These are phyloP conservation scores for Diaporthe amygdali DNA, from an alignment of 2,329 filamentous ascomycete species.

Conservation along the genomic window DNA sequence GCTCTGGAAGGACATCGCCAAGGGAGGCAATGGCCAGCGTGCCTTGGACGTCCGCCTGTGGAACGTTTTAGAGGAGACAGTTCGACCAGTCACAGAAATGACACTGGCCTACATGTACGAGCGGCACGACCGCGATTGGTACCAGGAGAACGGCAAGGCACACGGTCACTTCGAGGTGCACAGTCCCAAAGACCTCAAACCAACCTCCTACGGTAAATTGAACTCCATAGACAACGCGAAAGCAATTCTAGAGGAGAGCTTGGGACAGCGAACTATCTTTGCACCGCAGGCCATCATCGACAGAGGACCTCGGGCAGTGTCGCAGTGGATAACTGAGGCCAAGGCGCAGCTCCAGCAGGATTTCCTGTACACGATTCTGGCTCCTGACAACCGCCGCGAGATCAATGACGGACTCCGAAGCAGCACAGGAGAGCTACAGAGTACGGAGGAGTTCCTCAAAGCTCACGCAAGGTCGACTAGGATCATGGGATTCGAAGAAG, in stretches of 20 bases:
- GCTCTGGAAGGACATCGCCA: not conserved
- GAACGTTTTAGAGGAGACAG: not conserved
- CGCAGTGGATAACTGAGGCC: not conserved
- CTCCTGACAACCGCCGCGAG: not conserved
- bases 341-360: not conserved
- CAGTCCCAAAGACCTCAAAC: no score
- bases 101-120: not conserved
- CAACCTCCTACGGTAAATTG: not conserved
- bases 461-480: not conserved
- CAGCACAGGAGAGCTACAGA: not conserved
- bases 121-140: not conserved
- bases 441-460: not conserved
- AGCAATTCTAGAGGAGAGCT: no score
- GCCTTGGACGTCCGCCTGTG: constrained; percentile 5
- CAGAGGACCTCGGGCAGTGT: not conserved
- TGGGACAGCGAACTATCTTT: not conserved
- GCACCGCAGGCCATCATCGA: not conserved
- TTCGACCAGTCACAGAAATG: not conserved
- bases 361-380: not conserved
- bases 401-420: not conserved
- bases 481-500: not conserved
- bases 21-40: not conserved
- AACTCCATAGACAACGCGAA: not conserved
- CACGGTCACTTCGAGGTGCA: not conserved
- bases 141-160: not conserved